These are phyloP conservation scores for Penicillium capsulatum DNA, from an alignment of 2,329 filamentous ascomycete genomes.

Conservation along the genomic window DNA sequence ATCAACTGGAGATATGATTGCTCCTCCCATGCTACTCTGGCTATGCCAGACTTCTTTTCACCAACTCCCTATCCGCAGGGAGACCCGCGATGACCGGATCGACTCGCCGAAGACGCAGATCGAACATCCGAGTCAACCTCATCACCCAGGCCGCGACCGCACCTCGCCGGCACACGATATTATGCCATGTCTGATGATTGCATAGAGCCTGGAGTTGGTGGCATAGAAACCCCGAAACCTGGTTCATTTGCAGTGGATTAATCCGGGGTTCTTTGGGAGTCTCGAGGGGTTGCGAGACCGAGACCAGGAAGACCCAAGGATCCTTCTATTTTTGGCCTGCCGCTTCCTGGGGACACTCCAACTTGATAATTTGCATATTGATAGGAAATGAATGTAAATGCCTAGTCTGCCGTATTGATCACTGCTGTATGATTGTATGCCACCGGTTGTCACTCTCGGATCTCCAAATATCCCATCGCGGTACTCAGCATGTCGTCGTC, in stretches of 20 bases:
- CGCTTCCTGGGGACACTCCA: slow-evolving; percentile 6
- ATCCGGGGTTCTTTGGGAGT: slow-evolving; percentile 1
- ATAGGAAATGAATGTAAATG: neutral
- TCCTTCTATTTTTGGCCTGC: neutral
- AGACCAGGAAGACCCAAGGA: neutral
- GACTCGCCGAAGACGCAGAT: neutral
- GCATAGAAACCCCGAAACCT: slow-evolving; percentile 26
- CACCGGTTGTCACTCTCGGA: slow-evolving; percentile 19
- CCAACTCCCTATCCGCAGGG: slow-evolving; percentile 4
- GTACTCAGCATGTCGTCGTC: slow-evolving; percentile 31
- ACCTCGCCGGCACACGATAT: slow-evolving; percentile 7
- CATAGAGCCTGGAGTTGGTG: slow-evolving; percentile 36
- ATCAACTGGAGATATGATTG: slow-evolving; percentile 1
- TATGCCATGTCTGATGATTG: slow-evolving; percentile 34
- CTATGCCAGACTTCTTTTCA: slow-evolving; percentile 18
- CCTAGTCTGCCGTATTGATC: slow-evolving; percentile 7
- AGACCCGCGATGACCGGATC: slow-evolving; percentile 2
- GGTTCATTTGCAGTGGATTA: slow-evolving; percentile 22
- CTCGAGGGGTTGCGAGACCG: slow-evolving; percentile 8
- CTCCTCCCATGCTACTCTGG: slow-evolving; percentile 10
- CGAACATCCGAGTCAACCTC: neutral
- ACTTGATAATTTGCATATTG: slow-evolving; percentile 5
- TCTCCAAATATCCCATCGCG: slow-evolving; percentile 34
- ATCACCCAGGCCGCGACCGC: neutral
- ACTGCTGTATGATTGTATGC: no score